These are phyloP conservation scores for Jamesozyma rosinii DNA, from an alignment of 805 yeast genomes.

Conservation along the genomic window DNA sequence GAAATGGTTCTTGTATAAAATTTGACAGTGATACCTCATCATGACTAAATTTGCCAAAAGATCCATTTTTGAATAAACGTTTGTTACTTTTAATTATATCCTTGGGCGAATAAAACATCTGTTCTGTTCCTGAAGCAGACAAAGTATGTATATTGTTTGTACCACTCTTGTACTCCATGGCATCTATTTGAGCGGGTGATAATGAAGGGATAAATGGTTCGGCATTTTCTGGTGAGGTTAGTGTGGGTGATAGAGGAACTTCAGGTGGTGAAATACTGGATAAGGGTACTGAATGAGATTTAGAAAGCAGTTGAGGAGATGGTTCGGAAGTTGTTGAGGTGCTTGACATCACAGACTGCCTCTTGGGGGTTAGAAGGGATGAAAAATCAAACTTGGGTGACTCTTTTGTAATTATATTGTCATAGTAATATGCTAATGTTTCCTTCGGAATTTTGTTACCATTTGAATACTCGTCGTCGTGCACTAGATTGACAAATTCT, in stretches of 20 bases:
- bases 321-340: neutral
- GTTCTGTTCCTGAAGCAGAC: neutral
- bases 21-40: neutral
- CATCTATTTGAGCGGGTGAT: neutral
- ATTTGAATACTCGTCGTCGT: conserved; percentile 25
- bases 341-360: neutral
- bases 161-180: neutral
- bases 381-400: conserved; percentile 32
- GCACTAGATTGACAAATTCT: conserved; percentile 48
- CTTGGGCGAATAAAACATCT: conserved; percentile 4
- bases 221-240: neutral
- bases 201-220: neutral
- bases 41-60: no score
- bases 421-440: conserved; percentile 49
- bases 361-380: neutral
- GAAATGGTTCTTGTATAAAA: neutral
- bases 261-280: neutral
- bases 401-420: conserved; percentile 54
- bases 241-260: neutral
- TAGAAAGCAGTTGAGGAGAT: neutral
- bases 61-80: neutral
- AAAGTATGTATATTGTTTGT: no score
- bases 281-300: neutral
- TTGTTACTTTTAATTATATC: conserved; percentile 2
- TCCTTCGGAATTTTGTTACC: conserved; percentile 32